These are phyloP conservation scores for Chlorella sp. DNA, from an alignment of 139 green algal genomes.

Conservation along the genomic window DNA sequence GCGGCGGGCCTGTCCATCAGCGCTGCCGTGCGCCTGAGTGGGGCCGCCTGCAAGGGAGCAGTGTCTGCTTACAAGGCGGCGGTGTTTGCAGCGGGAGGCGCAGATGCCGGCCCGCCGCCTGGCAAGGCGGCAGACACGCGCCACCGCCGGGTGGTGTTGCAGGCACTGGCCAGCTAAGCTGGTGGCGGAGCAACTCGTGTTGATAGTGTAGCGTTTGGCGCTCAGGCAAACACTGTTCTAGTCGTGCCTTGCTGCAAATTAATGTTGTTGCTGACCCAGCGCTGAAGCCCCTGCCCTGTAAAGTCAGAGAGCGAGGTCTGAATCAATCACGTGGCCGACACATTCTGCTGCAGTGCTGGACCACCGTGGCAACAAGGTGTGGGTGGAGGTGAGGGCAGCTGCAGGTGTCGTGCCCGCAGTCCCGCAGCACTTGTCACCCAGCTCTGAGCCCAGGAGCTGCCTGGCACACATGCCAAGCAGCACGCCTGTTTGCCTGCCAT, in stretches of 20 bases:
- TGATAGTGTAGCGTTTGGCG: background rate
- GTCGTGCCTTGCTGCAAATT: background rate
- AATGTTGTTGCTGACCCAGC: background rate
- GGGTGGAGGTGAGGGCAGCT: constrained; percentile 6
- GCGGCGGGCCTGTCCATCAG: background rate
- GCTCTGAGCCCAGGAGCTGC: too few species aligned
- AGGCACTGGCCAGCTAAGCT: background rate
- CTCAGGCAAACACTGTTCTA: background rate
- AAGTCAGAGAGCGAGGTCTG: too few species aligned
- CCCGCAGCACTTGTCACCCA: too few species aligned
- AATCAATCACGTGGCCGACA: too few species aligned
- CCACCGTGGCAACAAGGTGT: constrained; percentile 10
- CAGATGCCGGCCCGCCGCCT: constrained; percentile 7
- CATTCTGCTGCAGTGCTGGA: constrained; percentile 20
- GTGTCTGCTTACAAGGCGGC: background rate
- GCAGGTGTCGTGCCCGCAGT: background rate
- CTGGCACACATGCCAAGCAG: too few species aligned
- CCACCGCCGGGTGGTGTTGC: background rate
- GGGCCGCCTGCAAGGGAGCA: too few species aligned
- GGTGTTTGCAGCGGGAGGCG: background rate
- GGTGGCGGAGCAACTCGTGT: background rate
- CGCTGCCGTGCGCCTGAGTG: background rate
- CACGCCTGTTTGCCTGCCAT: background rate
- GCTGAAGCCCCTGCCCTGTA: too few species aligned
- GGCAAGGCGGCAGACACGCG: background rate